Evolutionary conservation across 768 basidiomycete genomes (phyloP), one percentile per base, ranked within the genome.

Genomic region (Calocybe indica): DNA sequence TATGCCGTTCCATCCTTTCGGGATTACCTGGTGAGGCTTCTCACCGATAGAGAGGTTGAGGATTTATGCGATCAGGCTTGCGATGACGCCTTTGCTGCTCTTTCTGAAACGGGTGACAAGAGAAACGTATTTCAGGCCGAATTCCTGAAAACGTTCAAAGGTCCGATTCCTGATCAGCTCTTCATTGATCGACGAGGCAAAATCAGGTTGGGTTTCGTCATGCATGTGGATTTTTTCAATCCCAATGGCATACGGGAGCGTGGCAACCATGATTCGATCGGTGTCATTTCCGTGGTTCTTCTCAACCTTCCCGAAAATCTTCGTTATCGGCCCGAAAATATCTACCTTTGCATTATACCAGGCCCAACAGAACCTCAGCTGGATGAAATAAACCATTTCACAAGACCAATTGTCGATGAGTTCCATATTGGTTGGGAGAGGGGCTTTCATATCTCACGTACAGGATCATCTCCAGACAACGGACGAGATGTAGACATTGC

Each of bases 201-300:
- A 12, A 11, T 15, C 12, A 35, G 58, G 13, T 57, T n/a, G 52
- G 58, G 0, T 64, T 67, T 42, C n/a, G 53, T 55, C 0, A 49
- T 69, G 1, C 55, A 64, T 12, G 30, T 69, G 1, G 62, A 71
- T 46, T 63, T 64, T 38, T 71, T 72, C 55, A 65, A 68, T 39
- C 54, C 66, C 0, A 47, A 69, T 29, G 58, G 62, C 1, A 60
- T 57, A 5, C 48, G 28, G 6, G 52, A 55, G n/a, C 39, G 47
- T 6, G 63, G 65, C 32, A 56, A 55, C 10, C 55, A 47, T 12
- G 49, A 55, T 1, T 71, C 67, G 0, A 52, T 58, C 8, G 64
- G 67, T 3, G 45, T 62, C 62, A 1, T 52, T 65, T 33, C 57
- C 58, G 22, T 22, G 22, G n/a, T n/a, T n/a, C n/a, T n/a, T 4